phyloP scores from a whole-genome alignment of 805 yeast species.

The Candida stauntonica region DNA sequence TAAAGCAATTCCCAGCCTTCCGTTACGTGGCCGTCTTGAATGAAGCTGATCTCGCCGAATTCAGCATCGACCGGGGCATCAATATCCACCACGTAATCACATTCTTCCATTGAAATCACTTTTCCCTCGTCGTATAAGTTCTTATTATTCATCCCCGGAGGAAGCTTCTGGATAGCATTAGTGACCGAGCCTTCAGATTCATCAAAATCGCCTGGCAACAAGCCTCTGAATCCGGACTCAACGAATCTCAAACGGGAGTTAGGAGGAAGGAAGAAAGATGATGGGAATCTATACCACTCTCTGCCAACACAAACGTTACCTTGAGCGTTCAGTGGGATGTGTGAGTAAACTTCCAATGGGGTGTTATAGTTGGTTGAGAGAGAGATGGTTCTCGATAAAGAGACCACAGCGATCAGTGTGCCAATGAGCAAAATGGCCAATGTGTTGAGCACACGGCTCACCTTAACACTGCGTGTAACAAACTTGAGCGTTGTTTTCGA shows the following conservation, averaged over 20 bases:
- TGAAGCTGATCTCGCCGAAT: conserved; percentile 35
- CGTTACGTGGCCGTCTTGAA: conserved; percentile 10
- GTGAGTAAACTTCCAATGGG: conserved; percentile 58
- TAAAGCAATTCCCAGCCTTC: conserved; percentile 43
- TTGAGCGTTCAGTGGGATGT: conserved; percentile 30
- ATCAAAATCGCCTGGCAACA: conserved; percentile 81
- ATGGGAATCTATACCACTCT: conserved; percentile 93
- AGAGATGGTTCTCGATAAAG: conserved; percentile 53
- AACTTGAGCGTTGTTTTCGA: conserved; percentile 4
- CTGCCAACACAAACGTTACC: conserved; percentile 82
- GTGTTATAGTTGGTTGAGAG: conserved; percentile 66
- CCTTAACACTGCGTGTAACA: neutral
- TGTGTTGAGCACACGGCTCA: conserved; percentile 1
- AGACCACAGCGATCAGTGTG: conserved; percentile 24
- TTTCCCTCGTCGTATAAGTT: conserved; percentile 63
- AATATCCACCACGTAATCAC: conserved; percentile 73
- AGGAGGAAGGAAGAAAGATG: conserved; percentile 74
- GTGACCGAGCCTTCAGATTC: conserved; percentile 36
- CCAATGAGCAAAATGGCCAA: neutral
- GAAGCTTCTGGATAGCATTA: conserved; percentile 42
- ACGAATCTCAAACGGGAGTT: conserved; percentile 63
- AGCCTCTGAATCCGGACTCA: conserved; percentile 75
- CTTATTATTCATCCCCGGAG: conserved; percentile 68
- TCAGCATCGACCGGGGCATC: conserved; percentile 41
- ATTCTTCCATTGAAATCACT: conserved; percentile 42